Base-by-base conservation (phyloP, 352 stramenopile genomes). In the Phytophthora idaei region DNA sequence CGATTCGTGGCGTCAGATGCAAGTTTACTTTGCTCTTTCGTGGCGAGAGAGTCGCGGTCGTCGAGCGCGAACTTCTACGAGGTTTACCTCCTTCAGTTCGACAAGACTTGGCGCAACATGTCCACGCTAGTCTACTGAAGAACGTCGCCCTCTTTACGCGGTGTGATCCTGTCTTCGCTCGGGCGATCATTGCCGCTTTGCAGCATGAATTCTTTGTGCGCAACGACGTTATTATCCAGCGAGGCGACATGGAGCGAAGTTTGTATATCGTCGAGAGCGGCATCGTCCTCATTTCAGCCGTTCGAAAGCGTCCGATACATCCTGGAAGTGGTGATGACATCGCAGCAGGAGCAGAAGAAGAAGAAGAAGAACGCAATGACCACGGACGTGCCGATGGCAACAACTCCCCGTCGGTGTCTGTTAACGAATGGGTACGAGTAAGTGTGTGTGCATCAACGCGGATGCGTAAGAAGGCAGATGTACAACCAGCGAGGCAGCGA, bases 201-300 rank as follows among this genome's bases (percentile, higher is more conserved):
- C 69, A 91, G 51, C 81, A 83, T 42, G 85, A 93, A 50, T 78
- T 91, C 28, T 93, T 85, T 32, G 85, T 92, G 28, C 77, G 78
- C 15, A 89, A 90, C 46, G 83, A 93, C 34, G 73, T 91, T 9
- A 90, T 93, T 65, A 93, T 92, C 56, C 69, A 78, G 25, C 73
- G 85, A 28, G 85, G 82, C 0, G 81, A 91, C 58, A 76, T 72
- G 9, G 79, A 76, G 32, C 71, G 83, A 39, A 89, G 77, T 50
- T 67, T 92, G 17, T 92, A 89, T 57, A 81, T 89, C 21, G 86
- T 92, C 39, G 83, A 92, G 56, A 87, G 60, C 39, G 83, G 85
- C 3, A 78, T 90, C 17, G 78, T 94, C 12, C 83, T 84, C 31
- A 83, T 92, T 51, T 82, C 79, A 4, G 71, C 73, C 11, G 74